Evolutionary conservation across 352 stramenopile genomes (phyloP), one percentile per base, ranked within the genome.

Genomic region (Globisporangium sylvaticum): DNA sequence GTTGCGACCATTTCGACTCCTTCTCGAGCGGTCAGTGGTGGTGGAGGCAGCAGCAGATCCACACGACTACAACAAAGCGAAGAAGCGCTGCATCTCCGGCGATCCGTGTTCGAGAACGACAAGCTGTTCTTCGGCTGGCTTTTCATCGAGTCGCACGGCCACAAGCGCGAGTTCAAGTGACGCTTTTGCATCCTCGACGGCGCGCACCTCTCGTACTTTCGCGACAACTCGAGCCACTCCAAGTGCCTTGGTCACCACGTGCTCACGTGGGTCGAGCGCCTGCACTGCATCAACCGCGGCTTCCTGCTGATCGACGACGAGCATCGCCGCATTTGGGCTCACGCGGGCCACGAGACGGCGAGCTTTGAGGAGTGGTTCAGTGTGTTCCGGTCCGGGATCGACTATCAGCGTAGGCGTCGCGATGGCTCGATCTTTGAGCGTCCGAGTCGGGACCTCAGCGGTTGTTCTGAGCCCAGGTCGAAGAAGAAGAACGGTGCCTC

Each of bases 151-250:
- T 63, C 75, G 58, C 66, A 64, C 31, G 42, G 67, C 12, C 53
- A 58, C 52, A 80, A 80, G 44, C 76, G 74, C 24, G 60, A 37
- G 50, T 86, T 86, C 62, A 65, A 44, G 22, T 75, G 66, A 69
- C 76, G 76, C 22, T 86, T 74, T 60, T 86, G 78, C 39, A 60
- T 86, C 48, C 68, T 86, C 6, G 72, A 86, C 58, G 76, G 71
- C 56, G 59, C 71, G 4, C 55, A 54, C 24, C 70, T 83, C 37
- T 70, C 72, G 22, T 70, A 76, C 22, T 80, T 75, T 29, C 58
- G 62, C 22, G 65, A 69, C 55, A 66, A 69, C 55, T 2, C 37
- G 24, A 42, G 44, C 29, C 27, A 34, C n/a, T 63, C 69, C 12
- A 52, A 57, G 9, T 58, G 62, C 15, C 53, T 76, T 15, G 52